Conservation (phyloP, 2,329 filamentous ascomycete species). For the Neonectria hederae region DNA sequence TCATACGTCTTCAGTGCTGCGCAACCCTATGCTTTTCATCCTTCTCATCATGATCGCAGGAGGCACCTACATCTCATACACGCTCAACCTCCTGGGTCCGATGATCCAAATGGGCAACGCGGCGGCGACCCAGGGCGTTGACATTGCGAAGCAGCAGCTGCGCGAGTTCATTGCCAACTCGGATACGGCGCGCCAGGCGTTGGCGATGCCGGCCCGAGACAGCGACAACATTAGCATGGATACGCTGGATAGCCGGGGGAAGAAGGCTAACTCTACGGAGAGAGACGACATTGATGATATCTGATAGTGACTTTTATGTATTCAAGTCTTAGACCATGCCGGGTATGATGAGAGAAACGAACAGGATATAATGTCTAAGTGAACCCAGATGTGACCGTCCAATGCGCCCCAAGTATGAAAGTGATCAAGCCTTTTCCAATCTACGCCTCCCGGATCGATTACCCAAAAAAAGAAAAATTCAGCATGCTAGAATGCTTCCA, state of each 20-base stretch:
- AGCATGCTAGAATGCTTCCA: slow-evolving; percentile 72
- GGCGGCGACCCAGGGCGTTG: slow-evolving; percentile 83
- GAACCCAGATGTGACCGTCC: slow-evolving; percentile 20
- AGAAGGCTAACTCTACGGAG: slow-evolving; percentile 51
- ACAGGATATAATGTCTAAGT: slow-evolving; percentile 45
- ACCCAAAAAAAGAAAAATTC: background rate
- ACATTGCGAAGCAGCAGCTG: slow-evolving; percentile 91
- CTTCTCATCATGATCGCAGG: slow-evolving; percentile 80
- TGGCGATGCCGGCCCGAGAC: slow-evolving; percentile 73
- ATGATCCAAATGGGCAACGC: slow-evolving; percentile 96
- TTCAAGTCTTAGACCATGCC: slow-evolving; percentile 22
- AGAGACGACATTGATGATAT: slow-evolving; percentile 69
- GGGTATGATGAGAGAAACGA: slow-evolving; percentile 35
- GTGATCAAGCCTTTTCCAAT: background rate
- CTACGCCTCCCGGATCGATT: background rate
- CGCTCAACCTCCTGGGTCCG: slow-evolving; percentile 92
- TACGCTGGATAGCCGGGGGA: slow-evolving; percentile 68
- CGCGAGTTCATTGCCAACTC: slow-evolving; percentile 89
- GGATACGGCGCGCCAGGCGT: slow-evolving; percentile 84
- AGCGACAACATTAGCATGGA: slow-evolving; percentile 66
- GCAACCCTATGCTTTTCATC: slow-evolving; percentile 93
- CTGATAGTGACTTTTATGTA: slow-evolving; percentile 44
- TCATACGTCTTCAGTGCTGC: slow-evolving; percentile 70
- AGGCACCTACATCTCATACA: slow-evolving; percentile 89
- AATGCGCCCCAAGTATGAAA: slow-evolving; percentile 9